These are phyloP conservation scores for Solanum appendiculatum DNA, from an alignment of 257 asterid species.

Conservation along the genomic window DNA sequence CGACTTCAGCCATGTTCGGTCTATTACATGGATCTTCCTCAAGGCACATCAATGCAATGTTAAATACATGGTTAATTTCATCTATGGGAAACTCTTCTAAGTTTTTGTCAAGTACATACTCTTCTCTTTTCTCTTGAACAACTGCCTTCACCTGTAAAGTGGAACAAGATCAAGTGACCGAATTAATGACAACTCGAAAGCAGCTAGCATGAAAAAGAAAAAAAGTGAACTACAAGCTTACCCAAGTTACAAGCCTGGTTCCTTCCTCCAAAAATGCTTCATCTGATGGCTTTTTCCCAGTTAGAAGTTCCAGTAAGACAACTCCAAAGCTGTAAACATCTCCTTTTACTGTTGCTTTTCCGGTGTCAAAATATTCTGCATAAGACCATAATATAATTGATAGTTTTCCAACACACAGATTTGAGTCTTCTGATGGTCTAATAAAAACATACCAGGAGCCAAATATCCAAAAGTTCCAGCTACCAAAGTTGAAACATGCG, in stretches of 20 bases:
- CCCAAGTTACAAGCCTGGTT: conserved; percentile 91
- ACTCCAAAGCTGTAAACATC: conserved; percentile 94
- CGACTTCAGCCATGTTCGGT: conserved; percentile 73
- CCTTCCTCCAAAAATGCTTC: conserved; percentile 86
- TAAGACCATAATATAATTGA: conserved; percentile 2
- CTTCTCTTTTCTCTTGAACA: conserved; percentile 69
- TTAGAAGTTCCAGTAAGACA: conserved; percentile 78
- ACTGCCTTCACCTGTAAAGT: conserved; percentile 70
- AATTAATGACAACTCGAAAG: background rate
- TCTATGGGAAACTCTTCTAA: conserved; percentile 37
- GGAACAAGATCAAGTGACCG: background rate
- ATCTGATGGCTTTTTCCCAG: conserved; percentile 72
- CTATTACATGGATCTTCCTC: conserved; percentile 67
- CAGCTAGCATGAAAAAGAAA: background rate
- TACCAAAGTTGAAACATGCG: conserved; percentile 82
- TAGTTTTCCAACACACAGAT: background rate
- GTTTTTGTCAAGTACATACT: conserved; percentile 47
- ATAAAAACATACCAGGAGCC: conserved; percentile 59
- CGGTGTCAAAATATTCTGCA: conserved; percentile 84
- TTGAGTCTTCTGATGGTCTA: background rate
- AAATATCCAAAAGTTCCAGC: conserved; percentile 92
- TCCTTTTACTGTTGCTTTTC: conserved; percentile 82
- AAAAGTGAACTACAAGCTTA: conserved; percentile 10
- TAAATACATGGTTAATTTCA: conserved; percentile 48
- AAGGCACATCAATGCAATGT: conserved; percentile 61